Base-by-base conservation (phyloP, 169 alveolate genomes). In the Eimeria necatrix region DNA sequence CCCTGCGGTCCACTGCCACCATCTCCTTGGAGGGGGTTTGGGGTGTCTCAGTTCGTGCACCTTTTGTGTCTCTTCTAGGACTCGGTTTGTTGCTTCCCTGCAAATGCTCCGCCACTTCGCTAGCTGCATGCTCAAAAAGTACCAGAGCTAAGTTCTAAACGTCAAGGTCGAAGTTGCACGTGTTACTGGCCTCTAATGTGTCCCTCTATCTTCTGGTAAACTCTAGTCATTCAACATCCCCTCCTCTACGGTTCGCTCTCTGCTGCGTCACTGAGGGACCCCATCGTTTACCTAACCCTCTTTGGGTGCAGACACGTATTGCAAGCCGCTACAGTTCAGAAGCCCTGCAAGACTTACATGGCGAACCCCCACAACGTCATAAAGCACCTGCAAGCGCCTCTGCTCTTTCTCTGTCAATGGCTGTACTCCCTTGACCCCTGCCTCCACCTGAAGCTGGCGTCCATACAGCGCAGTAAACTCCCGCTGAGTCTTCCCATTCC, bases 81-180 rank as follows among this genome's bases (percentile, higher is more conserved):
- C 90, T 59, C 96, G 90, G 59, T 91, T 96, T 61, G 95, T 51
- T 9, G 95, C 96, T 18, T 89, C 95, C 52, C 85, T 94, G 90
- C 98, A 96, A 8, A 96, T 97, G 56, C 96, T 81, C 52, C 97
- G 94, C 98, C 98, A 97, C 64, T 97, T 95, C 8, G 98, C 98
- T 52, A 97, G 95, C 95, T 92, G 95, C 51, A 80, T 48, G 46
- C 84, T 74, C 52, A 24, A 14, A 6, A 7, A 48, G n/a, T 18
- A 76, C 46, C 46, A 49, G 49, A 24, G n/a, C 61, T 76, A 76
- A 49, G 49, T 53, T 22, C 24, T 12, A 32, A 73, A 73, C 53
- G 2, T 32, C 41, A 32, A 32, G 41, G 0, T 32, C 41, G 41
- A 32, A 32, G 41, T 32, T 2, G 41, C 41, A 32, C 41, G 41